These are phyloP conservation scores for Aspergillus thermomutatus DNA, from an alignment of 2,329 filamentous ascomycete species.

Conservation along the genomic window DNA sequence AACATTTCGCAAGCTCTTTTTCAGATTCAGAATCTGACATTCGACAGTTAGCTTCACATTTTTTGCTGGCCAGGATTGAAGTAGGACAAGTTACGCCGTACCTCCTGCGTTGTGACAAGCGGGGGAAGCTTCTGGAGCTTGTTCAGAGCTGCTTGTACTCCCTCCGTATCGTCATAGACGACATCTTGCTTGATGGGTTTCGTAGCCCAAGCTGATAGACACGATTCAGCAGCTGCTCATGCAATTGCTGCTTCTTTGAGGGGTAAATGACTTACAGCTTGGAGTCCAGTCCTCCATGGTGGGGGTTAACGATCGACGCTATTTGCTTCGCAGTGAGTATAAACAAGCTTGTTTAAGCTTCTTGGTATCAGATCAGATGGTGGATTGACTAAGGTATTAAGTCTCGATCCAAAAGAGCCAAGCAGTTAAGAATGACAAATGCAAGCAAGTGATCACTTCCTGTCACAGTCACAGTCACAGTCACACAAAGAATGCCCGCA, in stretches of 20 bases:
- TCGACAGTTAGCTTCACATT: conserved; percentile 6
- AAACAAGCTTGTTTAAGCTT: neutral
- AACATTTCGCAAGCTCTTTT: conserved; percentile 75
- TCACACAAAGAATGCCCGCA: neutral
- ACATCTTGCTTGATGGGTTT: conserved; percentile 26
- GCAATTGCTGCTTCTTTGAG: neutral
- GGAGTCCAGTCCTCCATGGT: conserved; percentile 16
- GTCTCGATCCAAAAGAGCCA: neutral
- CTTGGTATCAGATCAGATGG: neutral
- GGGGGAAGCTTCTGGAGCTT: conserved; percentile 46
- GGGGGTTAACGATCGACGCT: conserved; percentile 2
- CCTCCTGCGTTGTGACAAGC: conserved; percentile 46
- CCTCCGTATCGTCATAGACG: conserved; percentile 42
- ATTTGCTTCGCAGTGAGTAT: neutral
- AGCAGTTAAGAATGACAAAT: neutral
- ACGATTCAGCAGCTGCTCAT: neutral
- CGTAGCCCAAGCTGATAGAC: conserved; percentile 17
- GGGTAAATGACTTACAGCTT: conserved; percentile 10
- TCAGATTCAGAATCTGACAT: conserved; percentile 66
- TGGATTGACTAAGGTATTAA: neutral
- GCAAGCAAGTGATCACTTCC: neutral
- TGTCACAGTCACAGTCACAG: neutral
- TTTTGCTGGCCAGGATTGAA: neutral
- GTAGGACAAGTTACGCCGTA: conserved; percentile 13
- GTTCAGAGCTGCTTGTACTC: conserved; percentile 37